phyloP scores from a whole-genome alignment of 495 filamentous ascomycete species.

The Amorphotheca resinae region DNA sequence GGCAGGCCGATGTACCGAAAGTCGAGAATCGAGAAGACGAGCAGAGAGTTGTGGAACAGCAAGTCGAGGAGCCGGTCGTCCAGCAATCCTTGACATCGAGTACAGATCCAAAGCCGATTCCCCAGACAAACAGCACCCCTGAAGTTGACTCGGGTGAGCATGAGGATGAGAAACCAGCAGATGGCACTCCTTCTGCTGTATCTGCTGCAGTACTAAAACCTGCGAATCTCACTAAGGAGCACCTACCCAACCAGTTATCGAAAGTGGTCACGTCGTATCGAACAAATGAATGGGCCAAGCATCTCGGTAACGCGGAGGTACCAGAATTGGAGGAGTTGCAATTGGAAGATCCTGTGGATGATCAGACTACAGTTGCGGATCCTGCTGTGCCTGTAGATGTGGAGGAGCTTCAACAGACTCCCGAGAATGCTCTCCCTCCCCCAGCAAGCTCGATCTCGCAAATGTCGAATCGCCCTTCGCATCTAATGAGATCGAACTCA shows the following conservation, averaged over 20 bases:
- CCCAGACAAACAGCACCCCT: not conserved
- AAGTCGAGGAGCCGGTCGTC: not conserved
- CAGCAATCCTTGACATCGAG: constrained; percentile 13
- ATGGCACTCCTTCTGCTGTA: constrained; percentile 22
- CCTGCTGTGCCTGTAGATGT: constrained; percentile 56
- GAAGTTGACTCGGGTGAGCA: not conserved
- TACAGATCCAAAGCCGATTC: constrained; percentile 9
- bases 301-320: constrained; percentile 62
- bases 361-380: constrained; percentile 29
- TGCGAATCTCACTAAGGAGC: constrained; percentile 33
- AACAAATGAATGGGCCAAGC: constrained; percentile 95
- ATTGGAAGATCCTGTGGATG: constrained; percentile 23
- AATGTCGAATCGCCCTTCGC: constrained; percentile 3
- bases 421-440: constrained; percentile 34
- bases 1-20: too few relatives aligned
- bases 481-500: constrained; percentile 16
- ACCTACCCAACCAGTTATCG: constrained; percentile 46
- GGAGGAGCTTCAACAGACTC: constrained; percentile 56
- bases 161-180: not conserved
- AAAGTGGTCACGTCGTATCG: constrained; percentile 69
- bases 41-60: not conserved
- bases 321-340: constrained; percentile 57
- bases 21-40: not conserved
- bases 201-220: constrained; percentile 21
- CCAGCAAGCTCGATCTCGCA: constrained; percentile 20